Evolutionary conservation across 2,329 filamentous ascomycete species (phyloP).

Genomic region (Arthrobotrys entomopaga): DNA sequence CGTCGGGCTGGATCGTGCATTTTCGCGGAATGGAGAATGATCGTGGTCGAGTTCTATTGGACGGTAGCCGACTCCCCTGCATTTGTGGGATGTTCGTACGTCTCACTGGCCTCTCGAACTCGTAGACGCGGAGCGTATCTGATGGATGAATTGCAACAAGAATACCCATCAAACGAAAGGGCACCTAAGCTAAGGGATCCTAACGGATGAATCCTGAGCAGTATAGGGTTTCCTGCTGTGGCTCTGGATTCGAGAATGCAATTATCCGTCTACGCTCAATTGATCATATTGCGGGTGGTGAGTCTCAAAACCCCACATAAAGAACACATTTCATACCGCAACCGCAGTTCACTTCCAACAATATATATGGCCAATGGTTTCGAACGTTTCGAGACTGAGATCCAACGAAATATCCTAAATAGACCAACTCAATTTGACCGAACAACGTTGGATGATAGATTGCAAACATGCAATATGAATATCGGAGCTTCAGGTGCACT

Average conservation of each 20-base stretch:
- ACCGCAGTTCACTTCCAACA: too few species aligned
- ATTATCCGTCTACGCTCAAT: too few species aligned
- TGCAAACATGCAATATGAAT: too few species aligned
- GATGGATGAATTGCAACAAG: slow-evolving; percentile 12
- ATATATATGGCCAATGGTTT: too few species aligned
- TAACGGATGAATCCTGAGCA: neutral
- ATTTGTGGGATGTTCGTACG: slow-evolving; percentile 13
- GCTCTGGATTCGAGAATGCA: neutral
- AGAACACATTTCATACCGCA: too few species aligned
- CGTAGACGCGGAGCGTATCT: slow-evolving; percentile 4
- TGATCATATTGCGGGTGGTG: too few species aligned
- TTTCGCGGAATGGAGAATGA: slow-evolving; percentile 45
- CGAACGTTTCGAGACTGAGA: too few species aligned
- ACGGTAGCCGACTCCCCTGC: slow-evolving; percentile 50
- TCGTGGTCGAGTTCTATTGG: slow-evolving; percentile 55
- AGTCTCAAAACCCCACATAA: too few species aligned
- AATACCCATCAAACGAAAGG: slow-evolving; percentile 12
- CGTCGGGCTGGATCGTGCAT: slow-evolving; percentile 43
- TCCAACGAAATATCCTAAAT: too few species aligned
- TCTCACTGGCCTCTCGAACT: neutral
- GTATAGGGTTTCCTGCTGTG: neutral
- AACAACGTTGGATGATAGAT: too few species aligned
- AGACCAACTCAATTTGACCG: too few species aligned
- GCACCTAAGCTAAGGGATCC: slow-evolving; percentile 10
- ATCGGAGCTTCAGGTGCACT: too few species aligned